phyloP scores from a whole-genome alignment of 305 asterid genomes.

The Rubia occidens region DNA sequence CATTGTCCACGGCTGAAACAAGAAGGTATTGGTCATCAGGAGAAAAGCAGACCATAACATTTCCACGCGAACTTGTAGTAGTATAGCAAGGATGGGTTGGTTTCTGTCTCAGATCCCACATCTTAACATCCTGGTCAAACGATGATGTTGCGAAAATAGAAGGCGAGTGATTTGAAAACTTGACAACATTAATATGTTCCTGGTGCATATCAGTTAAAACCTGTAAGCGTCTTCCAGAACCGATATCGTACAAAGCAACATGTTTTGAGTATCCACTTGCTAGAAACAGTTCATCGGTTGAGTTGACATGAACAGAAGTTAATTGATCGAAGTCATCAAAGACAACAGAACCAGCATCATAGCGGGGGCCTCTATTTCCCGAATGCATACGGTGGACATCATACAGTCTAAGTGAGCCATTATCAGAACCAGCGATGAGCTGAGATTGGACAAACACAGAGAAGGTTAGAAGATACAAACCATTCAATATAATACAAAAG shows the following conservation, averaged over 20 bases:
- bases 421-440: slow-evolving; percentile 95
- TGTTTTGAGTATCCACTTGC: slow-evolving; percentile 87
- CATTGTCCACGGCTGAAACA: slow-evolving; percentile 93
- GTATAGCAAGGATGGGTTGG: slow-evolving; percentile 76
- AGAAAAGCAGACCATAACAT: slow-evolving; percentile 94
- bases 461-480: slow-evolving; percentile 11
- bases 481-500: neutral
- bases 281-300: slow-evolving; percentile 80
- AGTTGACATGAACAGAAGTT: slow-evolving; percentile 90
- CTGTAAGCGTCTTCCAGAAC: slow-evolving; percentile 65
- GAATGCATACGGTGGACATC: slow-evolving; percentile 45
- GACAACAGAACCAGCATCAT: slow-evolving; percentile 34
- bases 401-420: slow-evolving; percentile 70
- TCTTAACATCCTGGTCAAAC: slow-evolving; percentile 77
- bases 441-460: slow-evolving; percentile 30
- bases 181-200: slow-evolving; percentile 82
- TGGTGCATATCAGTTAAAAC: slow-evolving; percentile 74
- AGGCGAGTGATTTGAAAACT: slow-evolving; percentile 83
- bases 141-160: slow-evolving; percentile 86
- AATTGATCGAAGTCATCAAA: slow-evolving; percentile 86
- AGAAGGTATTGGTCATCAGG: slow-evolving; percentile 92
- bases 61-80: slow-evolving; percentile 73
- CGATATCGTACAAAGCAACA: slow-evolving; percentile 75
- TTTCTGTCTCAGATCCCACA: slow-evolving; percentile 88
- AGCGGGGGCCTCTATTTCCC: slow-evolving; percentile 35